Base-by-base conservation (phyloP, 75 land plant genomes). In the Cupressus sempervirens region DNA sequence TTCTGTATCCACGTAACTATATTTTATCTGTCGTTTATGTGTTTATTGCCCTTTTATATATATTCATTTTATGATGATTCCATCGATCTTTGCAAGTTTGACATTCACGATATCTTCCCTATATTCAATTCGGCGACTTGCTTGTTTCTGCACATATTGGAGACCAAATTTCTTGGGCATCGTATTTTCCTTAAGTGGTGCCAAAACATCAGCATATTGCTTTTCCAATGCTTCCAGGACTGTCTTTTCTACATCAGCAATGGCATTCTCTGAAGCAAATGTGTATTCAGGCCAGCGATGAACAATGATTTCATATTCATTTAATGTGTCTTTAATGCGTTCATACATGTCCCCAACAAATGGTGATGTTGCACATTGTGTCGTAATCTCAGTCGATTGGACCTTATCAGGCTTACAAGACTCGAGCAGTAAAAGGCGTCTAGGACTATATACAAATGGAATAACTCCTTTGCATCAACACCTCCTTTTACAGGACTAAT, bases 241-340 rank as follows among this genome's bases (percentile, higher is more conserved):
- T 82, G 98, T 95, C 82, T 92, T 94, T 88, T 98, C 98, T 73
- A 96, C 89, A 89, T 98, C 99, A 84, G 97, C 98, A 52, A 95
- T 82, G 26, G 97, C 98, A 87, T 89, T 93, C 68, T 98, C 98
- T 41, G 96, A 84, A n/a, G 77, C 50, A 80, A 89, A 84, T 62
- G 92, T 92, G 84, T 96, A 98, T 81, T 96, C 98, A 15, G 98
- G 98, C 98, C 98, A 98, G 29, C 93, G 95, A 72, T 86, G 86
- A 76, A 94, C 88, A 52, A 98, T 93, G 80, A 94, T 85, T 58
- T 96, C 95, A 89, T 96, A 98, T 34, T 96, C 99, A 80, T 86
- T 93, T 83, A 98, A 75, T 6, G 93, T 93, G 7, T 93, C 98
- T 74, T 91, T 93, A 54, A 98, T 89, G 43, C 93, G 88, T 29